Evolutionary conservation across 148 eudicot species (phyloP).

Genomic region (Rhododendron vialii): DNA sequence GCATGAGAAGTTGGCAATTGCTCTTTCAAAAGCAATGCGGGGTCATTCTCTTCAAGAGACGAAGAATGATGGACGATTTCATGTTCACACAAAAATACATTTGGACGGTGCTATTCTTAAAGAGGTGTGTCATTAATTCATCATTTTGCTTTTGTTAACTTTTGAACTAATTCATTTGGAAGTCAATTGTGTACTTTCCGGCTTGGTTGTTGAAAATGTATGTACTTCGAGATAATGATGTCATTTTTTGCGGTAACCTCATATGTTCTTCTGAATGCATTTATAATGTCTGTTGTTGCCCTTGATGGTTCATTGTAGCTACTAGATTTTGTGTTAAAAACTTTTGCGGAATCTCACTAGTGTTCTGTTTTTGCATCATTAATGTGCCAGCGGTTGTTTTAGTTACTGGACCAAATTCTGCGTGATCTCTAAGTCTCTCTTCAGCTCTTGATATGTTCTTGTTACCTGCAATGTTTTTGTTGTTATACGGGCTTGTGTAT

Average conservation of each 20-base stretch:
- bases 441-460: neutral
- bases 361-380: neutral
- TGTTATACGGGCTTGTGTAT: neutral
- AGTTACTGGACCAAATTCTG: neutral
- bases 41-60: slow-evolving; percentile 96
- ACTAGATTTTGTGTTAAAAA: neutral
- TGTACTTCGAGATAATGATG: neutral
- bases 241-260: neutral
- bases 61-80: slow-evolving; percentile 92
- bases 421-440: neutral
- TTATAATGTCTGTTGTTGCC: neutral
- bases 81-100: slow-evolving; percentile 90
- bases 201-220: neutral
- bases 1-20: slow-evolving; percentile 96
- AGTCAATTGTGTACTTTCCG: neutral
- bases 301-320: neutral
- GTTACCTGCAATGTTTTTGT: slow-evolving; percentile 3
- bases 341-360: neutral
- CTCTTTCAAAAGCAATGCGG: slow-evolving; percentile 93
- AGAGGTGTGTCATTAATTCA: slow-evolving; percentile 47
- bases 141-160: neutral
- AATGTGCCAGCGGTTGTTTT: neutral
- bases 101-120: slow-evolving; percentile 94
- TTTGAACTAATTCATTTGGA: neutral
- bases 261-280: neutral